Base-by-base conservation (phyloP, 2,329 filamentous ascomycete species). In the Hypoxylon sp. region DNA sequence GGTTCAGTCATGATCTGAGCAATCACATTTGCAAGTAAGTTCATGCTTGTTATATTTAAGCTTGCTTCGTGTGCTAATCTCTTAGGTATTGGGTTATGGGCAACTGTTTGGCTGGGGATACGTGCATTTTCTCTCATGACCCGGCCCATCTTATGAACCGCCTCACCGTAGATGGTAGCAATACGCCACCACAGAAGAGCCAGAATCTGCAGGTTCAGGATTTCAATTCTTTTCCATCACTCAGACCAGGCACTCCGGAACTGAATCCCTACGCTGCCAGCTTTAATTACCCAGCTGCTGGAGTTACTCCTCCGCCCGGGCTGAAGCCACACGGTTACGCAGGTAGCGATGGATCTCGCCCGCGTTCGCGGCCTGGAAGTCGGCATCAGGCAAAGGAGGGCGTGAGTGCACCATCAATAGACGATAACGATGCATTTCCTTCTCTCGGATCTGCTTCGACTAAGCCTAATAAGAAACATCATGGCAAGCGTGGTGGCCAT, bases 11-110 rank as follows among this genome's bases (percentile, higher is more conserved):
- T 80, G 95, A 99, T 79, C 87, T 97, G 48, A 97, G 93, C 77
- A 97, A 93, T 76, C 96, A 98, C 75, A 87, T 99, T 68, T 99
- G 96, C 94, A 98, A 98, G 93, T 97, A 85, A 86, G 93, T 91
- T 45, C 57, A 50, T 17, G 25, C 23, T 52, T 28, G 2, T 17
- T 3, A 11, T 17, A 58, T 23, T 23, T 7, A 11, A 50, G 10
- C 11, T 14, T 28, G 2, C 19, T 69, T 48, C 72, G 93, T 91
- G 78, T 79, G 97, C 93, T 70, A 61, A 59, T 57, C 51, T 58
- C 59, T 48, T 75, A 96, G 93, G 78, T 98, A 98, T 79, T 99
- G 94, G 93, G 87, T 99, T 58, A 93, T 93, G 82, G 96, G 96
- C 1, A 98, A 95, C 75, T 99, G 96, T 78, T 86, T 99, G 34